phyloP scores from a whole-genome alignment of 495 filamentous ascomycete genomes.

The Apiosordaria backusii region DNA sequence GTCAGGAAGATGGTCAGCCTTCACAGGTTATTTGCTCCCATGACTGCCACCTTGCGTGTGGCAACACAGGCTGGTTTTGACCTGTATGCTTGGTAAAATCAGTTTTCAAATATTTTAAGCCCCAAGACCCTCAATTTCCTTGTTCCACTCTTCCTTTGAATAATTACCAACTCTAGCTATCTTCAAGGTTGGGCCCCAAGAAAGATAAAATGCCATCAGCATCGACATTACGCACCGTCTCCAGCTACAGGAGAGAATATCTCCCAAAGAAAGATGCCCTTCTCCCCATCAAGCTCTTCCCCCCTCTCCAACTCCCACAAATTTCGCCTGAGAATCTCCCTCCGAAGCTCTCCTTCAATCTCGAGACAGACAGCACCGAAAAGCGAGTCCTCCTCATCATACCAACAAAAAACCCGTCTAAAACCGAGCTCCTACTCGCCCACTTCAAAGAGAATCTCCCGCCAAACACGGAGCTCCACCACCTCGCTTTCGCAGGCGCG shows the following conservation, averaged over 20 bases:
- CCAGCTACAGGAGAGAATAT: not conserved
- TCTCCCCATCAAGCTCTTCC: not conserved
- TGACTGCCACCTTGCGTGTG: not conserved
- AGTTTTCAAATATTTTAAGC: not conserved
- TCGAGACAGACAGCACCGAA: not conserved
- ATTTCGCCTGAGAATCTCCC: not conserved
- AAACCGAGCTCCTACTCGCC: not conserved
- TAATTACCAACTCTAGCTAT: no score
- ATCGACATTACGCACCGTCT: not conserved
- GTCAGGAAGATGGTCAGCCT: not conserved
- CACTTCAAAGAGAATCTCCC: constrained; percentile 1
- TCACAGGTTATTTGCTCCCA: not conserved
- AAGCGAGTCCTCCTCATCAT: constrained; percentile 10
- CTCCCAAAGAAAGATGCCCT: not conserved
- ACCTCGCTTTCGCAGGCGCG: not conserved
- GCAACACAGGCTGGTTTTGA: not conserved
- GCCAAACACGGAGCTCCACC: not conserved
- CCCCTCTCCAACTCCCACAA: not conserved
- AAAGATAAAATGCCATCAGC: not conserved
- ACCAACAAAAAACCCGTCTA: constrained; percentile 19
- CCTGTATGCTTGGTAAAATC: not conserved
- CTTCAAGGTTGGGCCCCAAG: not conserved
- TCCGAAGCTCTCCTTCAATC: not conserved
- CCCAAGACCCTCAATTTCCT: not conserved
- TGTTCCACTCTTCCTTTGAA: not conserved